Evolutionary conservation across 2,329 filamentous ascomycete genomes (phyloP).

Genomic region (Epichloe baconii): DNA sequence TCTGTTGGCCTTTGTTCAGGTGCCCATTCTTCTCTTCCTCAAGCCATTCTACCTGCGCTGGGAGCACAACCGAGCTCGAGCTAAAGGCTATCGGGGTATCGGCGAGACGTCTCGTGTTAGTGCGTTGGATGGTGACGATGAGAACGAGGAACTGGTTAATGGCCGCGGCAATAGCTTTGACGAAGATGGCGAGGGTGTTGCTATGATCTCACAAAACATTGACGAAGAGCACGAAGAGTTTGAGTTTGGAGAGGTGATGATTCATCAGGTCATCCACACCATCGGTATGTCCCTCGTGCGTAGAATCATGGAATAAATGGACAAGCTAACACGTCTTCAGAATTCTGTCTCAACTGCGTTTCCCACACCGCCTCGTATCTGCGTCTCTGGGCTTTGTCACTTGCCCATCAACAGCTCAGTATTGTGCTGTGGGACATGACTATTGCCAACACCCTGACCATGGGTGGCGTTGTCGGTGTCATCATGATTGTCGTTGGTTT

Average conservation of each 20-base stretch:
- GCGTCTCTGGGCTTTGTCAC: conserved; percentile 91
- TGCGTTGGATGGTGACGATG: conserved; percentile 80
- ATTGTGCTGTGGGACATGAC: conserved; percentile 97
- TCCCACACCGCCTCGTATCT: conserved; percentile 98
- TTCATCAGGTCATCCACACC: conserved; percentile 97
- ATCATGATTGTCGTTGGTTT: conserved; percentile 75
- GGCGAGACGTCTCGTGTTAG: conserved; percentile 81
- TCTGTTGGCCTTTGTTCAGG: conserved; percentile 70
- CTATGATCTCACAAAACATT: conserved; percentile 81
- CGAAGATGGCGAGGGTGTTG: conserved; percentile 67
- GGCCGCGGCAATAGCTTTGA: conserved; percentile 45
- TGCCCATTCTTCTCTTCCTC: conserved; percentile 81
- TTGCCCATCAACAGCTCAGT: conserved; percentile 95
- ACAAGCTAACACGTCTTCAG: conserved; percentile 31
- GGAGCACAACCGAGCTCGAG: conserved; percentile 83
- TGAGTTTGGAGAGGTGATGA: conserved; percentile 95
- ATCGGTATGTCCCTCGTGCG: conserved; percentile 54
- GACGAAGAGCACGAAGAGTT: conserved; percentile 87
- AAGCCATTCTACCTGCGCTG: conserved; percentile 92
- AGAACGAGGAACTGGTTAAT: conserved; percentile 40
- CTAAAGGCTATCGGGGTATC: conserved; percentile 82
- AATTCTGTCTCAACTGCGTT: conserved; percentile 98
- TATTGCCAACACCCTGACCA: conserved; percentile 59
- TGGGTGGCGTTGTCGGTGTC: conserved; percentile 54
- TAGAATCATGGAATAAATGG: neutral